Conservation (phyloP, 192 early-diverging fungal genomes). For the Chytriomyces confervae region DNA sequence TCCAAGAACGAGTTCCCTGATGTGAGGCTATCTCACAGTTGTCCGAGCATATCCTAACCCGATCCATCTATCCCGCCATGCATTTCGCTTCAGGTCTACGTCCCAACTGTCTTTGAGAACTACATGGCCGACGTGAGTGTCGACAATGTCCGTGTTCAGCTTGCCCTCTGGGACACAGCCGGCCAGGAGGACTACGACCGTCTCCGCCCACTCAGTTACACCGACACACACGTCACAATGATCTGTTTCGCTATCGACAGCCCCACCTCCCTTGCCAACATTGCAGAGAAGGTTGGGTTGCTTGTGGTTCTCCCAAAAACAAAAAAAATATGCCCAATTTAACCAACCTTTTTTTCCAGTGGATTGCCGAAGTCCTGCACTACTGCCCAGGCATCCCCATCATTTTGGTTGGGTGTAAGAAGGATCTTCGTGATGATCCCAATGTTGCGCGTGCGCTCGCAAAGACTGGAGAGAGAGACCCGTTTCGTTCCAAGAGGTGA, state of each 20-base stretch:
- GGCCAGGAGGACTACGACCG: slow-evolving; percentile 98
- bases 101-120: slow-evolving; percentile 82
- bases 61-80: background rate
- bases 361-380: slow-evolving; percentile 27
- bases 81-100: slow-evolving; percentile 62
- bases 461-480: slow-evolving; percentile 21
- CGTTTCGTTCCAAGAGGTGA: background rate
- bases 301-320: too few relatives aligned
- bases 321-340: too few relatives aligned
- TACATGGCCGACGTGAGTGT: slow-evolving; percentile 45
- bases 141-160: slow-evolving; percentile 47
- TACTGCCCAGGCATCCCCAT: slow-evolving; percentile 34
- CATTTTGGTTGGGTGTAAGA: slow-evolving; percentile 40
- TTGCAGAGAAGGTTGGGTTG: slow-evolving; percentile 9
- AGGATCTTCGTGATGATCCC: slow-evolving; percentile 34
- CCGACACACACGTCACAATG: slow-evolving; percentile 78
- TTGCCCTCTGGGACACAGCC: slow-evolving; percentile 95
- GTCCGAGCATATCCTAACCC: too few relatives aligned
- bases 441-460: background rate
- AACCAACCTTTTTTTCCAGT: slow-evolving; percentile 17
- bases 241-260: slow-evolving; percentile 85
- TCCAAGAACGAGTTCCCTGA: slow-evolving; percentile 54
- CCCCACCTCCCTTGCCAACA: slow-evolving; percentile 34
- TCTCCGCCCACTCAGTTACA: slow-evolving; percentile 88
- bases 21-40: slow-evolving; percentile 10